Evolutionary conservation across 495 filamentous ascomycete species (phyloP).

Genomic region (Lophiostoma macrostomum): DNA sequence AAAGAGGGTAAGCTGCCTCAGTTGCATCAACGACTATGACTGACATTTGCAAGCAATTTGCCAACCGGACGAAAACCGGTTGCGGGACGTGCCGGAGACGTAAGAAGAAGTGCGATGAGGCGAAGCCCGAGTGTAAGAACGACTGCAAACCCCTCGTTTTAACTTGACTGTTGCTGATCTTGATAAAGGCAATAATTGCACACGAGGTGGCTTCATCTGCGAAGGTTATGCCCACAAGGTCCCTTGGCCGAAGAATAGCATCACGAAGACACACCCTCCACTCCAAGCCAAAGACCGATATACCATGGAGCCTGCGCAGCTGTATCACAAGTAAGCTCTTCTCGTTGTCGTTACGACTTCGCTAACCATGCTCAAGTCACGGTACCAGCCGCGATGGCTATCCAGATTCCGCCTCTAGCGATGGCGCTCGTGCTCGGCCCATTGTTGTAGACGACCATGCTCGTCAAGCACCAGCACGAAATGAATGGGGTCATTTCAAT

Average conservation of each 20-base stretch:
- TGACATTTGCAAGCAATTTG: conserved; percentile 66
- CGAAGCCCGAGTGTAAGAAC: conserved; percentile 79
- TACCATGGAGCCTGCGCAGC: conserved; percentile 11
- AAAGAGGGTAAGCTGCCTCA: conserved; percentile 25
- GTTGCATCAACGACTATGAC: conserved; percentile 13
- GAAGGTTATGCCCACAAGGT: conserved; percentile 84
- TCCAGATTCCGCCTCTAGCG: conserved; percentile 8
- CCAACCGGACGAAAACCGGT: conserved; percentile 94
- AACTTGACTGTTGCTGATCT: no score
- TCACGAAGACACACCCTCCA: conserved; percentile 62
- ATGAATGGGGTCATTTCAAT: conserved; percentile 16
- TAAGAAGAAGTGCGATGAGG: conserved; percentile 99
- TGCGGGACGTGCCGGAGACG: conserved; percentile 91
- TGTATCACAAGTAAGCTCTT: conserved; percentile 28
- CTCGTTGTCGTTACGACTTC: not conserved
- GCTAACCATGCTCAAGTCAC: conserved; percentile 11
- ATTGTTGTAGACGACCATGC: conserved; percentile 48
- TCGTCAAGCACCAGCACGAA: conserved; percentile 14
- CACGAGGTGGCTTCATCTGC: conserved; percentile 86
- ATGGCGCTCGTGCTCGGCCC: conserved; percentile 43
- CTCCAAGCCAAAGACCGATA: conserved; percentile 83
- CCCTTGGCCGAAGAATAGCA: conserved; percentile 67
- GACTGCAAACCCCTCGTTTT: not conserved
- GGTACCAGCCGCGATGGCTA: conserved; percentile 29
- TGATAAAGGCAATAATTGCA: conserved; percentile 78